phyloP scores from a whole-genome alignment of 208 protist species.

The Leishmania major region DNA sequence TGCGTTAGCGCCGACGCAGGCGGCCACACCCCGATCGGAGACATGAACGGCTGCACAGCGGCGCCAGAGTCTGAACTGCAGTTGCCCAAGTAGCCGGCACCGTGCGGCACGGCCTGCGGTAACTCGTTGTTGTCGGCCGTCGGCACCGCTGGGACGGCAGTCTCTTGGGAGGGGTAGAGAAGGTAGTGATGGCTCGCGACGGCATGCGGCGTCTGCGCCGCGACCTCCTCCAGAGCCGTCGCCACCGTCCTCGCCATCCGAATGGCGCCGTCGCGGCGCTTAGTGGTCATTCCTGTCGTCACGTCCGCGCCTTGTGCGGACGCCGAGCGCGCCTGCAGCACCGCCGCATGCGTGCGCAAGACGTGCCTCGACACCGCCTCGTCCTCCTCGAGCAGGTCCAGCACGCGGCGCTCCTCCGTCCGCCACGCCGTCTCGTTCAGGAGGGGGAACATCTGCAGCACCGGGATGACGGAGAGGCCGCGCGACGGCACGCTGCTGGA shows the following conservation, averaged over 20 bases:
- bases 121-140: too few species aligned
- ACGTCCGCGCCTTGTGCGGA: background rate
- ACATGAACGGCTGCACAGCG: background rate
- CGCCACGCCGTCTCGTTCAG: slow-evolving; percentile 26
- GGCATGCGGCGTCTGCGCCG: background rate
- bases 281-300: background rate
- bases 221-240: background rate
- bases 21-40: background rate
- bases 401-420: slow-evolving; percentile 6
- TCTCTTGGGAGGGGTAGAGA: background rate
- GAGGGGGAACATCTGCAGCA: slow-evolving; percentile 24
- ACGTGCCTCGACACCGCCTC: slow-evolving; percentile 7
- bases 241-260: background rate
- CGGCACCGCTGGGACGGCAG: too few species aligned
- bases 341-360: slow-evolving; percentile 6
- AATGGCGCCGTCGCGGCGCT: too few species aligned
- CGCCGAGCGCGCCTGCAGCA: background rate
- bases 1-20: background rate
- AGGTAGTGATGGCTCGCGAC: background rate
- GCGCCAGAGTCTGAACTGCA: background rate
- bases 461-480: slow-evolving; percentile 9
- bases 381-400: slow-evolving; percentile 6
- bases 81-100: too few species aligned
- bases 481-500: background rate
- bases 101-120: too few species aligned